Conservation (phyloP, 2,329 filamentous ascomycete genomes). For the Lecanosticta acicola region DNA sequence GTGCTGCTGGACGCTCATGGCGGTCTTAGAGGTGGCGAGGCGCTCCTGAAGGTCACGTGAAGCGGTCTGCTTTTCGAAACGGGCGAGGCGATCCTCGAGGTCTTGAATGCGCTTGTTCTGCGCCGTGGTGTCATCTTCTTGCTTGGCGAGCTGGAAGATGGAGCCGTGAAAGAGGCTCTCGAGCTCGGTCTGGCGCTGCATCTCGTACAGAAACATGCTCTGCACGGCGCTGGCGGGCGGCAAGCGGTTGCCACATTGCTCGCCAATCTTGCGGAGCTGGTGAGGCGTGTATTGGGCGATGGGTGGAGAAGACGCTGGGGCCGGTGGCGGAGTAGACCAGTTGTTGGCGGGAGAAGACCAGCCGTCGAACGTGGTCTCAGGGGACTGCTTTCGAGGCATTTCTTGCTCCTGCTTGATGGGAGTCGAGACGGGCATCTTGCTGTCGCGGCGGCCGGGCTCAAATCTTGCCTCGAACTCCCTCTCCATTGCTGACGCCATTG, state of each 20-base stretch:
- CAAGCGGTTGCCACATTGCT: slow-evolving; percentile 15
- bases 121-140: slow-evolving; percentile 5
- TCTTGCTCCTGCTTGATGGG: background rate
- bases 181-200: slow-evolving; percentile 23
- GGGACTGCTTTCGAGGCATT: background rate
- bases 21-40: slow-evolving; percentile 12
- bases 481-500: no score
- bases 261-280: slow-evolving; percentile 12
- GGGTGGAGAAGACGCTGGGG: background rate
- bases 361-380: no score
- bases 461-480: no score
- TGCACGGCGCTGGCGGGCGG: slow-evolving; percentile 24
- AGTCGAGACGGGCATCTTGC: background rate
- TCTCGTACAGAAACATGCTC: slow-evolving; percentile 28
- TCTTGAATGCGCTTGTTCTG: slow-evolving; percentile 10
- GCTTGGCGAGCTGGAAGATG: slow-evolving; percentile 20
- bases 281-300: background rate
- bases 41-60: slow-evolving; percentile 13
- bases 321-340: background rate
- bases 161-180: slow-evolving; percentile 26
- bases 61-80: slow-evolving; percentile 16
- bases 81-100: slow-evolving; percentile 13
- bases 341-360: no score
- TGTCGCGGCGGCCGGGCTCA: background rate
- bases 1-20: slow-evolving; percentile 9